Evolutionary conservation across 2,329 filamentous ascomycete species (phyloP).

Genomic region (Apiospora hydei): DNA sequence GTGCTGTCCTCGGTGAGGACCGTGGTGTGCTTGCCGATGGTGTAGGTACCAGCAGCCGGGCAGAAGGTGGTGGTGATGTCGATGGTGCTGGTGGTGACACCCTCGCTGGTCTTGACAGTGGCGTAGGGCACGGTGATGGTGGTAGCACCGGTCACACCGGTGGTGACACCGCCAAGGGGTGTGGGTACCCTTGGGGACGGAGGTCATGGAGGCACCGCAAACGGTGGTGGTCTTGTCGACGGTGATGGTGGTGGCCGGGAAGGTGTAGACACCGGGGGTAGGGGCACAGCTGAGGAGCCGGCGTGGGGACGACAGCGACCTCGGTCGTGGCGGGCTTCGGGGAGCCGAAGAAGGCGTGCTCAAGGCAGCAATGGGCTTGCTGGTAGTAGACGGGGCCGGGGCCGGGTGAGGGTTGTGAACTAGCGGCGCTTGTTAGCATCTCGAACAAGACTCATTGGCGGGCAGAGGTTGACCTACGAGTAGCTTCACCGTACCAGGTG

Average conservation of each 20-base stretch:
- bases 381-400: slow-evolving; percentile 37
- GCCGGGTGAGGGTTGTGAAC: slow-evolving; percentile 48
- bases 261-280: slow-evolving; percentile 76
- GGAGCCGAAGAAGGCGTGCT: slow-evolving; percentile 31
- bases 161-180: slow-evolving; percentile 77
- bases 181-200: slow-evolving; percentile 69
- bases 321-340: slow-evolving; percentile 44
- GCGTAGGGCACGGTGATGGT: slow-evolving; percentile 76
- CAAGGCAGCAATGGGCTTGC: slow-evolving; percentile 32
- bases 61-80: slow-evolving; percentile 76
- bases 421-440: slow-evolving; percentile 42
- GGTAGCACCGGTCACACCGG: slow-evolving; percentile 69
- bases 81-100: slow-evolving; percentile 71
- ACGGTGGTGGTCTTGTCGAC: slow-evolving; percentile 73
- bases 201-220: slow-evolving; percentile 67
- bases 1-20: slow-evolving; percentile 60
- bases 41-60: slow-evolving; percentile 78
- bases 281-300: slow-evolving; percentile 62
- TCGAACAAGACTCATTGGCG: slow-evolving; percentile 23
- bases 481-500: slow-evolving; percentile 72
- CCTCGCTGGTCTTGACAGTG: slow-evolving; percentile 64
- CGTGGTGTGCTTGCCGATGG: slow-evolving; percentile 73
- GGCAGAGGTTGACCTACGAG: slow-evolving; percentile 56
- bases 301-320: slow-evolving; percentile 59
- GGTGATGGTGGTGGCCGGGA: slow-evolving; percentile 75